These are phyloP conservation scores for Naganishia liquefaciens DNA, from an alignment of 1,284 basidiomycete species.

Conservation along the genomic window DNA sequence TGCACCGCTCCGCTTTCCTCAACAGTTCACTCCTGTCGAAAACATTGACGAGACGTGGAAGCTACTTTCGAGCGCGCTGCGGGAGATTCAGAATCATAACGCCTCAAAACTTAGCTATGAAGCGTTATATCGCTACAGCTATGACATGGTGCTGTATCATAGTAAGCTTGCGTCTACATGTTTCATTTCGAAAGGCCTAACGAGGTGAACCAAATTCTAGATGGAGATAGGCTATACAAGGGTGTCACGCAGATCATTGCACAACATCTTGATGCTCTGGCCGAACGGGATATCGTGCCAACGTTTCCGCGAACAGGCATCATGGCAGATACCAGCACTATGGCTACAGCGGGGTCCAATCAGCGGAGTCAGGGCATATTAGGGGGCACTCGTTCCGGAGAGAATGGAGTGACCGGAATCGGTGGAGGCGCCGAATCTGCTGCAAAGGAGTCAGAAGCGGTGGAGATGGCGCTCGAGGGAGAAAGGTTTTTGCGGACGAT, in stretches of 20 bases:
- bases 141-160: constrained; percentile 88
- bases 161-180: constrained; percentile 45
- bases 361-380: constrained; percentile 10
- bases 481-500: constrained; percentile 83
- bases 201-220: constrained; percentile 29
- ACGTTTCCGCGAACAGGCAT: constrained; percentile 66
- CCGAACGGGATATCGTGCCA: constrained; percentile 74
- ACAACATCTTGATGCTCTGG: constrained; percentile 80
- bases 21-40: constrained; percentile 35
- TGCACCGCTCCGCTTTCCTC: not conserved
- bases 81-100: constrained; percentile 94
- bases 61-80: constrained; percentile 66
- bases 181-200: not conserved
- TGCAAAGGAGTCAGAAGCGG: constrained; percentile 56
- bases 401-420: not conserved
- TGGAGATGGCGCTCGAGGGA: constrained; percentile 61
- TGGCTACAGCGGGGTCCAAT: not conserved
- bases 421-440: constrained; percentile 62
- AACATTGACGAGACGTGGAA: constrained; percentile 52
- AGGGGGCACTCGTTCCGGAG: constrained; percentile 37
- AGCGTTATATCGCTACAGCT: constrained; percentile 91
- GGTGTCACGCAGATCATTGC: constrained; percentile 78
- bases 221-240: constrained; percentile 82
- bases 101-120: constrained; percentile 91
- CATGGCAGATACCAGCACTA: constrained; percentile 37